Base-by-base conservation (phyloP, 2,329 filamentous ascomycete species). In the Apiospora arundinis region DNA sequence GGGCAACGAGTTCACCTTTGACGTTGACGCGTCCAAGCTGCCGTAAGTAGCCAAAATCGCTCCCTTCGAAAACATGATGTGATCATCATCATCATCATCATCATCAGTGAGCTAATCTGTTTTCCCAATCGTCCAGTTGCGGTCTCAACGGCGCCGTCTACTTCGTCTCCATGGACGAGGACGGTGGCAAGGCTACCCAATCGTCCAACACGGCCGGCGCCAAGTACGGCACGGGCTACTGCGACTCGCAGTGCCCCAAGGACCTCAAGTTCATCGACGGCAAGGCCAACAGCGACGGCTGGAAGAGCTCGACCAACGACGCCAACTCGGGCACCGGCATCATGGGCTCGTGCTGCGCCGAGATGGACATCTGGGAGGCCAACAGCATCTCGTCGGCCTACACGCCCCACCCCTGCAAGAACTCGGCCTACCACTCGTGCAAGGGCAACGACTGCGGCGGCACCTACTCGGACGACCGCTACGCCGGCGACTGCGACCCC, bases 131-230 rank as follows among this genome's bases (percentile, higher is more conserved):
- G 52, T 69, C 4, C 37, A 77, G 77, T 28, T 92, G 90, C 75
- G 90, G 90, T 71, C 79, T 92, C 73, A 91, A 92, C 80, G 90
- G 89, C 72, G 89, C 89, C 49, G 78, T 91, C 52, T 91, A 91
- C 79, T 83, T 87, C 70, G 82, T 85, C 68, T 81, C 84, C 78
- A 90, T 90, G 88, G 84, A 87, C 63, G 81, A 82, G 32, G 86
- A 89, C 72, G 87, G 87, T 74, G 87, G 87, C 46, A 73, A 82
- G 78, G 76, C 79, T 76, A 83, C 83, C 73, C 84, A 82, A 77
- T 25, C 78, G 4, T 82, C 80, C 78, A 89, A 84, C 80, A 81
- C 79, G 69, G 82, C 82, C 40, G 82, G 82, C 67, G 86, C 87
- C 76, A 85, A 86, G 76, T 89, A 88, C 79, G 88, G 88, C 74